Conservation (phyloP, 2,329 filamentous ascomycete species). For the Pseudogymnoascus destructans region DNA sequence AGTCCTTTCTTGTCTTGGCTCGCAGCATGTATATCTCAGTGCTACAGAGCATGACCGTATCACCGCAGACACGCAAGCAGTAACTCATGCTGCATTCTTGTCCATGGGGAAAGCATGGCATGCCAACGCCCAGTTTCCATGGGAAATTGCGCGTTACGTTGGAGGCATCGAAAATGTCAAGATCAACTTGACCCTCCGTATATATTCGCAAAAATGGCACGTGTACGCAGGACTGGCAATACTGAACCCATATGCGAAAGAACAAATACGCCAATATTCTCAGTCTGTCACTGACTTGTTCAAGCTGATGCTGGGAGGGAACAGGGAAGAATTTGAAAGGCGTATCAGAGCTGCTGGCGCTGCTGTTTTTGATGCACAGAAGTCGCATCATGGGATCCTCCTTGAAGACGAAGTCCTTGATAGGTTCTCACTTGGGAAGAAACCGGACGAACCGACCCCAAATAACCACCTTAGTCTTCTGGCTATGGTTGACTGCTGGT, state of each 20-base stretch:
- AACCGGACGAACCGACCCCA: conserved; percentile 43
- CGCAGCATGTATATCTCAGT: conserved; percentile 76
- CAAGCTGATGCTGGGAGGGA: conserved; percentile 89
- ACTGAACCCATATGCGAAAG: conserved; percentile 80
- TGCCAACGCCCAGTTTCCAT: conserved; percentile 88
- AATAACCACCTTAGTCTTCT: conserved; percentile 92
- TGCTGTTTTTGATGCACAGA: conserved; percentile 46
- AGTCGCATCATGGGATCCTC: conserved; percentile 53
- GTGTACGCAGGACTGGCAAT: conserved; percentile 97
- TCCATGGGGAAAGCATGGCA: conserved; percentile 98
- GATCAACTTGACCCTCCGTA: conserved; percentile 93
- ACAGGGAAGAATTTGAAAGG: conserved; percentile 56
- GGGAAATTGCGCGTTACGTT: conserved; percentile 90
- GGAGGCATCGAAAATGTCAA: conserved; percentile 98
- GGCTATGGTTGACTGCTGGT: conserved; percentile 98
- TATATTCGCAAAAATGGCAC: conserved; percentile 99
- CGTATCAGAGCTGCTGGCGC: conserved; percentile 71
- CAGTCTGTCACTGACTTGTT: conserved; percentile 84
- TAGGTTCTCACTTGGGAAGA: conserved; percentile 69
- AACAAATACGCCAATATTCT: conserved; percentile 91
- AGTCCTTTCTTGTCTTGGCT: conserved; percentile 71
- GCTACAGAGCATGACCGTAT: conserved; percentile 88
- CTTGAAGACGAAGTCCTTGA: conserved; percentile 72
- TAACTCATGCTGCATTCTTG: conserved; percentile 92
- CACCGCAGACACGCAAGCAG: conserved; percentile 94